Conservation (phyloP, 139 green algal species). For the Zygnema circumcarinatum region DNA sequence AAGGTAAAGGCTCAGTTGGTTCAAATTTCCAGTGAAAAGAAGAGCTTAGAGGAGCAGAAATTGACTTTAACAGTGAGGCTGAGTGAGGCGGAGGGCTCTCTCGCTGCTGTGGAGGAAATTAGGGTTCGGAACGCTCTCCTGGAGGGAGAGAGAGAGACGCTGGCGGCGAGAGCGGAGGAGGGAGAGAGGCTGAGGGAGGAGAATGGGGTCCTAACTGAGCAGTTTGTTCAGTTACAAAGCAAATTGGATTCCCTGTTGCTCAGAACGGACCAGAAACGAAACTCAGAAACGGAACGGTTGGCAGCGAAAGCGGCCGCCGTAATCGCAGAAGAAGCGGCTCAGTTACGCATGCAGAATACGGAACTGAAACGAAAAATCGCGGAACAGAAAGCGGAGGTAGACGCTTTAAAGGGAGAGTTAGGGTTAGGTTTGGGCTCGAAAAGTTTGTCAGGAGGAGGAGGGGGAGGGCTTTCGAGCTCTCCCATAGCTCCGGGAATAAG, state of each 20-base stretch:
- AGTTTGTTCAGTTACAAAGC: background rate
- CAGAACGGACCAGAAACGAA: background rate
- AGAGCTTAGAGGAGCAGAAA: conserved; percentile 8
- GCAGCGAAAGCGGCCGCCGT: background rate
- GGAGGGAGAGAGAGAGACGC: conserved; percentile 24
- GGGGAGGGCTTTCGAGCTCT: background rate
- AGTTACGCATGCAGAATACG: background rate
- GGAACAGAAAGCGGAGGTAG: background rate
- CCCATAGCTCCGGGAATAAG: no score
- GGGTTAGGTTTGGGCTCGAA: background rate
- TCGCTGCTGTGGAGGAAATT: conserved; percentile 29
- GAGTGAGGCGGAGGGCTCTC: background rate
- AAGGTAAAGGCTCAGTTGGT: conserved; percentile 3
- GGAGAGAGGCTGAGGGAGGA: conserved; percentile 22
- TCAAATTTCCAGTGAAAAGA: background rate
- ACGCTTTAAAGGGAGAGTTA: background rate
- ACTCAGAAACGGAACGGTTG: background rate
- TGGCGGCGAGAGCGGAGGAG: conserved; percentile 9
- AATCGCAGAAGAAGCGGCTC: conserved; percentile 2
- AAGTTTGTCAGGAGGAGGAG: background rate
- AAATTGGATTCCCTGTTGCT: background rate
- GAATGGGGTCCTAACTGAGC: background rate
- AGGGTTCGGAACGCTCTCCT: background rate
- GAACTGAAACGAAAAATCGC: background rate
- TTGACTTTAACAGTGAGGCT: background rate